Conservation (phyloP, 345 rosid genomes). For the Psidium friedrichsthalianum region DNA sequence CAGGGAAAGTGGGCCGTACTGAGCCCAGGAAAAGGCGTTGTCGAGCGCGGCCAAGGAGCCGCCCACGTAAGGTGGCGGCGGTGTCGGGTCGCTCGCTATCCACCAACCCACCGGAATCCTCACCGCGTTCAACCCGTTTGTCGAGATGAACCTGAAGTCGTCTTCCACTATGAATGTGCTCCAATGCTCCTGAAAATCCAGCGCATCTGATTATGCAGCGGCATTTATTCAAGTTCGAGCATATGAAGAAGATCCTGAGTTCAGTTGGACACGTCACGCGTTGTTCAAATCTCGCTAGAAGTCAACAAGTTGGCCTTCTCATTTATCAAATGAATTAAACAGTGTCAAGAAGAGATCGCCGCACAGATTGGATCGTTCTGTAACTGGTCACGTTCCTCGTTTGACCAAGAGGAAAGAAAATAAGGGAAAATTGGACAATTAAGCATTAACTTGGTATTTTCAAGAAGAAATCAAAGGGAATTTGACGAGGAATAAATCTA, state of each 20-base stretch:
- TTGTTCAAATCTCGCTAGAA: background rate
- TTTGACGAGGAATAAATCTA: background rate
- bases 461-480: background rate
- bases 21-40: constrained; percentile 53
- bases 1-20: constrained; percentile 9
- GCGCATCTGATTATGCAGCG: background rate
- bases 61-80: constrained; percentile 44
- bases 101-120: constrained; percentile 70
- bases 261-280: background rate
- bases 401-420: background rate
- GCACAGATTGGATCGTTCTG: background rate
- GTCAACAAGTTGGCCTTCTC: background rate
- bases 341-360: background rate
- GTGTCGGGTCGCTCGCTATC: constrained; percentile 49
- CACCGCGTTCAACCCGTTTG: constrained; percentile 36
- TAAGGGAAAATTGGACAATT: too few relatives aligned
- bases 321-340: background rate
- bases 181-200: constrained; percentile 41
- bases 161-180: constrained; percentile 43
- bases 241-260: background rate
- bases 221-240: background rate
- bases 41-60: constrained; percentile 48
- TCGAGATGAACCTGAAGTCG: constrained; percentile 49
- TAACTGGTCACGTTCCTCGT: background rate
- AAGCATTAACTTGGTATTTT: background rate